Percentiles rank a stretch among this genome's conserved stretches.
These are phyloP conservation scores for Aethionema arabicum DNA, from an alignment of 345 rosid species.

Conservation along the genomic window DNA sequence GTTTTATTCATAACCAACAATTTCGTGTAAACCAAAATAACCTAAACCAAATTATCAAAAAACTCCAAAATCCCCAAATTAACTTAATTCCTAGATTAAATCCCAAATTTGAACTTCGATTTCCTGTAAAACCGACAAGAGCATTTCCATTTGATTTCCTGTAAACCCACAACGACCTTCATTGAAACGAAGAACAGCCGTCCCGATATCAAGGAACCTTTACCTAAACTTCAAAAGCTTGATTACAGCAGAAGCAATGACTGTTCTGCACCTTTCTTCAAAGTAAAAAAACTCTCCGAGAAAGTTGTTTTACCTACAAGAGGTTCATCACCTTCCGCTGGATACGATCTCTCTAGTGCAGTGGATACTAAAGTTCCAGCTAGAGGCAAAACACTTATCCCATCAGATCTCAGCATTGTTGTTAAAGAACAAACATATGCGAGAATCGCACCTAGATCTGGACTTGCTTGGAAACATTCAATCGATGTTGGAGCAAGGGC, in stretches of 20 bases:
- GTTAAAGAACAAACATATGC: conserved; percentile 74
- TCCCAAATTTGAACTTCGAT: too few relatives aligned
- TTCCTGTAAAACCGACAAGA: too few relatives aligned
- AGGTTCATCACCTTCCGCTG: conserved; percentile 73
- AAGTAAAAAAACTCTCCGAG: conserved; percentile 71
- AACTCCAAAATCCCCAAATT: too few relatives aligned
- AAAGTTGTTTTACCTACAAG: conserved; percentile 69
- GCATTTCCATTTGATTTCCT: too few relatives aligned
- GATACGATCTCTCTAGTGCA: conserved; percentile 84
- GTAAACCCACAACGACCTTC: conserved; percentile 34
- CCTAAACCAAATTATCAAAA: too few relatives aligned
- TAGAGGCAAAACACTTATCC: conserved; percentile 75
- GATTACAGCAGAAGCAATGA: conserved; percentile 39
- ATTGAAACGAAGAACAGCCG: conserved; percentile 27
- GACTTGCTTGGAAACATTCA: conserved; percentile 74
- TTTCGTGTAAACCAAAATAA: too few relatives aligned
- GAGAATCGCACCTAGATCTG: conserved; percentile 80
- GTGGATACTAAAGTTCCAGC: conserved; percentile 65
- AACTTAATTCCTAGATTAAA: too few relatives aligned
- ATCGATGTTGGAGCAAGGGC: conserved; percentile 84
- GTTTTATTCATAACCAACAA: too few relatives aligned
- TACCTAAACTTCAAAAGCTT: conserved; percentile 49
- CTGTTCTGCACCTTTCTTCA: conserved; percentile 31
- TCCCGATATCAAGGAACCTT: conserved; percentile 38
- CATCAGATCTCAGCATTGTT: conserved; percentile 74